Base-by-base conservation (phyloP, 2,329 filamentous ascomycete species). In the Trichoderma sp. region DNA sequence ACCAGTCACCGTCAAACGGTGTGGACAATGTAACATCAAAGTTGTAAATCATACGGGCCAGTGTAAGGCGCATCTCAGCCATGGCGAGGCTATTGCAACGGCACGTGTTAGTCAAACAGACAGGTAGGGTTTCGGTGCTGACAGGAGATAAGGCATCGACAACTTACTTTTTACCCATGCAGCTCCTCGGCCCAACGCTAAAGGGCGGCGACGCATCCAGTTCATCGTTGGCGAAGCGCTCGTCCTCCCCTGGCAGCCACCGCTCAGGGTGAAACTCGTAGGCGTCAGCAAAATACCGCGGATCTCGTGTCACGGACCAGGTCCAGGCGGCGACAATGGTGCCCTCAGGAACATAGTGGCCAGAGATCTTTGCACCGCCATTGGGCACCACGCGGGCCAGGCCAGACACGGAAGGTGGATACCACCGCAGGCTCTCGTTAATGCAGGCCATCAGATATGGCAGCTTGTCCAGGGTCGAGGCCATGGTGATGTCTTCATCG, bases 361-460 rank as follows among this genome's bases (percentile, higher is more conserved):
- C 79, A 26, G 75, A 73, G 63, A 83, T 77, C 1, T 0, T 73
- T 30, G 81, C 79, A 2, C 80, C 80, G 1, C 71, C 74, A 0
- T 72, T 57, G 0, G 79, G 78, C 2, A 79, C 77, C 4, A 78
- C 75, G 72, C 79, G 72, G 82, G 83, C 3, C 56, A 82, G 78
- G 8, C 81, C 76, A 1, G 81, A 82, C 3, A 80, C 80, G 0
- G 84, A 80, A 0, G 85, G 84, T 2, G 85, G 83, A 72, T 81
- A 82, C 24, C 87, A 80, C 0, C 86, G 80, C n/a, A 87, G 76
- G 0, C 82, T 83, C 74, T 88, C 86, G 66, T 83, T 83, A 53
- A 88, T 82, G 9, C 84, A 83, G 0, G 86, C 86, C 73, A 85
- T 83, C 5, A 89, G 79, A 73, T 86, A 88, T 0, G 82, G 15